These are phyloP conservation scores for Schizothecium vesticola DNA, from an alignment of 495 filamentous ascomycete species.

Conservation along the genomic window DNA sequence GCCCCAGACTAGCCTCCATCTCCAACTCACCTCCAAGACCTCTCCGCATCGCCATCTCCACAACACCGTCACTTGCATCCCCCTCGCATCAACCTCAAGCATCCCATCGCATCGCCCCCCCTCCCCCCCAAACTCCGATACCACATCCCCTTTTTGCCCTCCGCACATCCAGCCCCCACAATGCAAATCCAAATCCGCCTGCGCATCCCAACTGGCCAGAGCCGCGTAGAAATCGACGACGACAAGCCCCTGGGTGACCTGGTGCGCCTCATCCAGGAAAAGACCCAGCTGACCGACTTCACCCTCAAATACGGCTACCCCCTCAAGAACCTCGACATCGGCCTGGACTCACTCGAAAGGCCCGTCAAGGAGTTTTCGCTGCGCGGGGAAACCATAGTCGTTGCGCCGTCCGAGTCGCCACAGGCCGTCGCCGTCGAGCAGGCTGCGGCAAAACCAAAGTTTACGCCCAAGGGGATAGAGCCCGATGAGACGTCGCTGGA, in stretches of 20 bases:
- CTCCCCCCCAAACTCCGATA: neutral
- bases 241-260: slow-evolving; percentile 56
- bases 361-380: slow-evolving; percentile 55
- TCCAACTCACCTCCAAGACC: neutral
- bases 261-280: slow-evolving; percentile 32
- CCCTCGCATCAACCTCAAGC: neutral
- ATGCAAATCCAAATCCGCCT: slow-evolving; percentile 36
- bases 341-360: slow-evolving; percentile 23
- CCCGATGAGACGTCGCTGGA: slow-evolving; percentile 32
- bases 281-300: slow-evolving; percentile 44
- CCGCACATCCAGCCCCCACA: neutral
- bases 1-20: neutral
- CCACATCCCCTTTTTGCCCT: neutral
- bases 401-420: slow-evolving; percentile 38
- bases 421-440: neutral
- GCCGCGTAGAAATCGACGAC: slow-evolving; percentile 58
- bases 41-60: neutral
- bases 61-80: neutral
- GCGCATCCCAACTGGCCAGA: slow-evolving; percentile 33
- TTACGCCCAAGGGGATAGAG: slow-evolving; percentile 30
- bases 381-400: slow-evolving; percentile 77
- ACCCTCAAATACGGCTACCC: slow-evolving; percentile 89
- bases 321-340: slow-evolving; percentile 60
- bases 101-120: neutral
- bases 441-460: slow-evolving; percentile 12